Conservation (phyloP, 345 rosid species). For the Adansonia digitata region DNA sequence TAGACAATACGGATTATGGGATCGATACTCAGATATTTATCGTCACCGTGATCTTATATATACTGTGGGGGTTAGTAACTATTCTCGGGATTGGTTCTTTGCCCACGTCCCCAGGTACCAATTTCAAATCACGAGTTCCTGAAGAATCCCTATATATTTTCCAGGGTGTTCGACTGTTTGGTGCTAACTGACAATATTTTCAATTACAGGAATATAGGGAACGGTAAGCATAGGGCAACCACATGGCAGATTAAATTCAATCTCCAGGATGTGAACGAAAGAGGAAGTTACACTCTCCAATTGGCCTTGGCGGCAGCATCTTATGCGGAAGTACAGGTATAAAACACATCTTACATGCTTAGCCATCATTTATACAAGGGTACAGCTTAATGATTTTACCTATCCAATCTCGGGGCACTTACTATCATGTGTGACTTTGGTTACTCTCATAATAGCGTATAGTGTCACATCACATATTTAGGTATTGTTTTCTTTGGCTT, state of each 20-base stretch:
- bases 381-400: too few species aligned
- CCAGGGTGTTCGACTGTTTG: neutral
- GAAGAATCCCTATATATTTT: neutral
- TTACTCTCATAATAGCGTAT: too few species aligned
- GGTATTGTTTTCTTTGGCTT: too few species aligned
- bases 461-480: too few species aligned
- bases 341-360: neutral
- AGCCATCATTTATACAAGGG: neutral
- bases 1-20: constrained; percentile 82
- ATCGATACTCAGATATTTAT: constrained; percentile 51
- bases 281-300: constrained; percentile 51
- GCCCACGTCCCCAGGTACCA: constrained; percentile 69
- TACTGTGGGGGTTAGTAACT: constrained; percentile 38
- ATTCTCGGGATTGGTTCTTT: constrained; percentile 63
- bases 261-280: constrained; percentile 21
- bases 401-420: too few species aligned
- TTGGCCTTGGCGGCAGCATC: constrained; percentile 70
- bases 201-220: constrained; percentile 34
- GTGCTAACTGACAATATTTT: neutral
- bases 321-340: constrained; percentile 44
- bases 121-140: neutral
- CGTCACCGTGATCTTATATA: constrained; percentile 47
- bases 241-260: constrained; percentile 67
- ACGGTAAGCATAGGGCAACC: constrained; percentile 30
- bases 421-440: too few species aligned